phyloP scores from a whole-genome alignment of 805 yeast species.

The Wickerhamiella bombiphila region DNA sequence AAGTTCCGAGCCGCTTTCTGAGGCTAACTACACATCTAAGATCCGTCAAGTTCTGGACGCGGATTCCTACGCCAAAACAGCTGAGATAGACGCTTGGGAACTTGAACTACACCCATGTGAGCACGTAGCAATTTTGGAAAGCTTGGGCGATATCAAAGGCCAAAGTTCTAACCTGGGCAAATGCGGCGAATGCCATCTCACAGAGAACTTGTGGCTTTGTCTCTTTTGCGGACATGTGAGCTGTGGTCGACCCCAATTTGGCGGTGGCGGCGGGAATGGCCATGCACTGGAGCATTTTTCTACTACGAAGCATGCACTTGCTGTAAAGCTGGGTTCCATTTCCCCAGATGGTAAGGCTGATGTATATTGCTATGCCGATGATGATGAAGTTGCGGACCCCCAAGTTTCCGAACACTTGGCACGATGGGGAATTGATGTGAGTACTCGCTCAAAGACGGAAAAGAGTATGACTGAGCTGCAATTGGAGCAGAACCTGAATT shows the following conservation, averaged over 20 bases:
- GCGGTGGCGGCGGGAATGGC: constrained; percentile 85
- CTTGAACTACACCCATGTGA: constrained; percentile 68
- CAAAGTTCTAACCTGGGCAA: constrained; percentile 15
- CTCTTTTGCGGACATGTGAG: constrained; percentile 80
- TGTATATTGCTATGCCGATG: constrained; percentile 75
- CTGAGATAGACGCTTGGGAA: constrained; percentile 85
- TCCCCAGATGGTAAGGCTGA: constrained; percentile 62
- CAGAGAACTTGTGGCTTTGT: constrained; percentile 84
- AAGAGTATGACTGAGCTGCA: constrained; percentile 79
- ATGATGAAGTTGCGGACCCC: constrained; percentile 77
- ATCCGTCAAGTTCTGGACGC: constrained; percentile 38
- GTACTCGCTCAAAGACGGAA: constrained; percentile 53
- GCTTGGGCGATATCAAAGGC: constrained; percentile 22
- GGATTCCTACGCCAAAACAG: constrained; percentile 41
- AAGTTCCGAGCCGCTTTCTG: constrained; percentile 12
- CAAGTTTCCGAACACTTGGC: constrained; percentile 33
- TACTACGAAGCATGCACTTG: constrained; percentile 52
- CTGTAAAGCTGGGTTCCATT: constrained; percentile 81
- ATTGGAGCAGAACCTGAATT: constrained; percentile 79
- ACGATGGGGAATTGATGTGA: constrained; percentile 53
- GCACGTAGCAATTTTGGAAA: constrained; percentile 45
- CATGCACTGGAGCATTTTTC: constrained; percentile 73
- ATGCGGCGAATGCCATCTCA: constrained; percentile 32
- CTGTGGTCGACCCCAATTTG: constrained; percentile 91
- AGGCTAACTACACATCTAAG: constrained; percentile 6